Evolutionary conservation across 148 eudicot genomes (phyloP).

Genomic region (Salicornia ramosissima): DNA sequence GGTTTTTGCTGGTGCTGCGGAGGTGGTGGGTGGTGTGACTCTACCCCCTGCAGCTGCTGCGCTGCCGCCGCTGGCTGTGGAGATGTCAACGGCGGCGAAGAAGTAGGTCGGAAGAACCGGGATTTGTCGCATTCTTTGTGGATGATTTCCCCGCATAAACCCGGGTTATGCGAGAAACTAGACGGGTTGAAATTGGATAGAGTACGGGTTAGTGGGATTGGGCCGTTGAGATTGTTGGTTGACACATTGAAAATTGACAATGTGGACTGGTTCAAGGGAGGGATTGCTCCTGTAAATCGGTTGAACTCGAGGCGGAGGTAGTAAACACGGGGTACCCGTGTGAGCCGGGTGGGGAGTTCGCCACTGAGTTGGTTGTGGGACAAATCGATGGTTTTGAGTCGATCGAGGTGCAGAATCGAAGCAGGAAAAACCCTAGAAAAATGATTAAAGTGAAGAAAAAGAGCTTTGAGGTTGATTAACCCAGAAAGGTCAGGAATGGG

Average conservation of each 20-base stretch:
- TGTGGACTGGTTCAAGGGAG: conserved; percentile 43
- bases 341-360: conserved; percentile 30
- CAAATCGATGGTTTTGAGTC: conserved; percentile 46
- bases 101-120: conserved; percentile 33
- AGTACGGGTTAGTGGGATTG: conserved; percentile 37
- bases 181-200: conserved; percentile 25
- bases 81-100: neutral
- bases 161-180: conserved; percentile 29
- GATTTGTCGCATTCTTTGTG: conserved; percentile 29
- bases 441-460: conserved; percentile 38
- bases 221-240: conserved; percentile 37
- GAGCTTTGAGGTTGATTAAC: conserved; percentile 35
- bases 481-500: conserved; percentile 45
- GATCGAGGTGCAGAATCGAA: conserved; percentile 35
- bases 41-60: conserved; percentile 21
- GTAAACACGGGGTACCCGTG: conserved; percentile 25
- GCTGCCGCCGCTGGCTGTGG: neutral
- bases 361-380: conserved; percentile 37
- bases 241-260: conserved; percentile 47
- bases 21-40: conserved; percentile 9
- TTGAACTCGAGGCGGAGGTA: conserved; percentile 43
- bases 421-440: conserved; percentile 36
- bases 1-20: conserved; percentile 12
- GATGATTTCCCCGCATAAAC: conserved; percentile 45
- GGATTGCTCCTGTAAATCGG: conserved; percentile 39